Percentiles rank a stretch among this genome's conserved stretches.
These are phyloP conservation scores for Cryphonectria radicalis DNA, from an alignment of 2,329 filamentous ascomycete genomes.

Conservation along the genomic window DNA sequence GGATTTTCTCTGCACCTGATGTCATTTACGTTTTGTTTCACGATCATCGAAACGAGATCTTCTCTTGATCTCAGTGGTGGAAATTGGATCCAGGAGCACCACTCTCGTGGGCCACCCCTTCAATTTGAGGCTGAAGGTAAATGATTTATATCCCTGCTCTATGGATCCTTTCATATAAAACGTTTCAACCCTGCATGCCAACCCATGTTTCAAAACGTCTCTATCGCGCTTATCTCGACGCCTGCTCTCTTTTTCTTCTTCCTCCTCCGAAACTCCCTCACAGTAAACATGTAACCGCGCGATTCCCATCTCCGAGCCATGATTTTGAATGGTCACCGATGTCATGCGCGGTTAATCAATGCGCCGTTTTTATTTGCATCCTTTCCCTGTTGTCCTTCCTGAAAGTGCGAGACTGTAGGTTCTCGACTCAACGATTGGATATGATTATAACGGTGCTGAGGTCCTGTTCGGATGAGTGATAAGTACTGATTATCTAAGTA, in stretches of 20 bases:
- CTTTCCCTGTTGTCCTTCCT: not conserved
- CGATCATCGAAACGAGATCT: slow-evolving; percentile 9
- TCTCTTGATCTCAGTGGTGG: slow-evolving; percentile 9
- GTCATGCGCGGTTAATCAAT: not conserved
- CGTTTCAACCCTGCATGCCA: not conserved
- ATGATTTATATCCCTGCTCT: not conserved
- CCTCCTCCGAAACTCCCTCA: not conserved
- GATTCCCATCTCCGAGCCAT: not conserved
- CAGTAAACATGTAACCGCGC: not conserved
- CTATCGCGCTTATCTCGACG: not conserved
- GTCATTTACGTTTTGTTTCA: slow-evolving; percentile 16
- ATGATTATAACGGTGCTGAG: not conserved
- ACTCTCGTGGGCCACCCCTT: not conserved
- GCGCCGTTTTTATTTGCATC: not conserved
- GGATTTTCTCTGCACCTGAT: not conserved
- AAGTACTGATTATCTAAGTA: not conserved
- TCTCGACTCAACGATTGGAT: not conserved
- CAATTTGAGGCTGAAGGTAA: slow-evolving; percentile 15
- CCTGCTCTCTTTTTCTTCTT: not conserved
- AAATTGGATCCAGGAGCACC: not conserved
- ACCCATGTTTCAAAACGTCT: not conserved
- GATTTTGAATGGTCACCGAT: not conserved
- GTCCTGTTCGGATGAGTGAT: not conserved
- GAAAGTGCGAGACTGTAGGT: not conserved
- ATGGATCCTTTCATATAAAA: not conserved